These are phyloP conservation scores for Aspergillus spinulosporus DNA, from an alignment of 2,329 filamentous ascomycete species.

Conservation along the genomic window DNA sequence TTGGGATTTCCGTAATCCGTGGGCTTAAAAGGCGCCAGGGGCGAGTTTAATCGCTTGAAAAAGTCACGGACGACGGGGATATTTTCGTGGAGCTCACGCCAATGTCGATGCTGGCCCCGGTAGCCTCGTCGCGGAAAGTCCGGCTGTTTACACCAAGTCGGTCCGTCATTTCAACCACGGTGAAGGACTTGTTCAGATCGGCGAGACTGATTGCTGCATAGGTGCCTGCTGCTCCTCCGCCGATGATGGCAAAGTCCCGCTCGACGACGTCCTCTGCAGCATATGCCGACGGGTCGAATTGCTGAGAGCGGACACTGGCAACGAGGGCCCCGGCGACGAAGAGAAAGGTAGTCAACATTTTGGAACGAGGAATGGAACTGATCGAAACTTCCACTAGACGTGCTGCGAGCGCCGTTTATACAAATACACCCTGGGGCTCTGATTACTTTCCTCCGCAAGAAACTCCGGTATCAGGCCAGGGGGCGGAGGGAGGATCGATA, in stretches of 20 bases:
- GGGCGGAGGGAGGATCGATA: not conserved
- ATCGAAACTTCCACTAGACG: not conserved
- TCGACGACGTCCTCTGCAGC: not conserved
- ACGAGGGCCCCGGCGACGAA: not conserved
- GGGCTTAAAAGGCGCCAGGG: not conserved
- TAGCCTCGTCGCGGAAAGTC: slow-evolving; percentile 26
- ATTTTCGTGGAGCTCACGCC: slow-evolving; percentile 30
- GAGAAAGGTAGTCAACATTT: not conserved
- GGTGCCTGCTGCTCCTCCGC: slow-evolving; percentile 32
- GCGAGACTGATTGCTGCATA: slow-evolving; percentile 32
- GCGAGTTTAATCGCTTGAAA: slow-evolving; percentile 27
- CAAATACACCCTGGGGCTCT: not conserved
- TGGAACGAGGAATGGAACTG: not conserved
- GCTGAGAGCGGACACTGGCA: not conserved
- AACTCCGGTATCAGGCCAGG: not conserved
- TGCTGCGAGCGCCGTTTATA: not conserved
- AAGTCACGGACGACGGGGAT: slow-evolving; percentile 22
- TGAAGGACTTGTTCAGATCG: slow-evolving; percentile 27
- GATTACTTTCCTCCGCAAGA: not conserved
- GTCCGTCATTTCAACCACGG: slow-evolving; percentile 27
- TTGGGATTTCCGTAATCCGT: not conserved
- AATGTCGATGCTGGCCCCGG: slow-evolving; percentile 26
- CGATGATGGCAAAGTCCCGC: slow-evolving; percentile 30
- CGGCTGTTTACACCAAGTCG: slow-evolving; percentile 31
- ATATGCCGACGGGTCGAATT: not conserved